A percentile compares a stretch with the other conserved stretches of the same genome.
These are phyloP conservation scores for Plasmodium falciparum DNA, from an alignment of 169 alveolate species.

Conservation along the genomic window DNA sequence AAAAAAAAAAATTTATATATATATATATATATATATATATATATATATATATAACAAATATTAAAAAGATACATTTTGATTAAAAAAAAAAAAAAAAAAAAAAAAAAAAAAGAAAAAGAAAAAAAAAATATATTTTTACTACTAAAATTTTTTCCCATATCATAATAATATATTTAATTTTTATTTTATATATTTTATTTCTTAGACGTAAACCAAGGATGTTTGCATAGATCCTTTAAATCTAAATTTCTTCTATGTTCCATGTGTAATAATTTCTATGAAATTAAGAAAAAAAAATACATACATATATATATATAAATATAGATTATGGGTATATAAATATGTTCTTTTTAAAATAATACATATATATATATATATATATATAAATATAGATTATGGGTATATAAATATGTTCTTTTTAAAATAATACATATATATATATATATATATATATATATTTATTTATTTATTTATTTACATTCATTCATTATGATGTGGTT, in stretches of 20 bases:
- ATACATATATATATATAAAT: background rate
- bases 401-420: too few species aligned
- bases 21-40: too few species aligned
- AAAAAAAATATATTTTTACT: too few species aligned
- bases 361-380: background rate
- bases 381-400: background rate
- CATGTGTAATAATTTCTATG: slow-evolving; percentile 38
- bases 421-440: too few species aligned
- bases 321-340: background rate
- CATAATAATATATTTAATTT: too few species aligned
- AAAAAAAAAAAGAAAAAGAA: too few species aligned
- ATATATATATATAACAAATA: too few species aligned
- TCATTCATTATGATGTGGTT: background rate
- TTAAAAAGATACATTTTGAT: too few species aligned
- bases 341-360: too few species aligned
- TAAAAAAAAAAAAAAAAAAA: too few species aligned
- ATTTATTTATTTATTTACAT: background rate
- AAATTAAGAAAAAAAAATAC: background rate
- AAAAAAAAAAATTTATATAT: too few species aligned
- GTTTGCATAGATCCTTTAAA: slow-evolving; percentile 44
- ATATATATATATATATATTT: background rate
- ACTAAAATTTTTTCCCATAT: too few species aligned
- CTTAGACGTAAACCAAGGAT: slow-evolving; percentile 45
- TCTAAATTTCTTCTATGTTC: slow-evolving; percentile 41
- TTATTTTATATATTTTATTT: background rate